phyloP scores from a whole-genome alignment of 2,329 filamentous ascomycete genomes.

The Penicillium glabrum region DNA sequence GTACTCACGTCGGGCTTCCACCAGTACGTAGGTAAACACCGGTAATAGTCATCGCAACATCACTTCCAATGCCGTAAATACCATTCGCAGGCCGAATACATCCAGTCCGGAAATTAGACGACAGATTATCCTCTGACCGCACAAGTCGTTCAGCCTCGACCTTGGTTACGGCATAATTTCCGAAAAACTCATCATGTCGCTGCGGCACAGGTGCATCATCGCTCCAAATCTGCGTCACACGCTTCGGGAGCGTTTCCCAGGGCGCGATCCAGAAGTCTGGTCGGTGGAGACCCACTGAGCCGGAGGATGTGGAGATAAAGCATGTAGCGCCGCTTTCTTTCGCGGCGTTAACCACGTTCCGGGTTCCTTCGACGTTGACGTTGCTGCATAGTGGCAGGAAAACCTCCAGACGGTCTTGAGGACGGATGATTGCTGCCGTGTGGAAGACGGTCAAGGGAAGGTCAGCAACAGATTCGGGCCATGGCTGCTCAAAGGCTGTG shows the following conservation, averaged over 20 bases:
- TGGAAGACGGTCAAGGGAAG: constrained; percentile 59
- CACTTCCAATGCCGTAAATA: constrained; percentile 52
- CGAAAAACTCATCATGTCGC: constrained; percentile 45
- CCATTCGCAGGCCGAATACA: constrained; percentile 55
- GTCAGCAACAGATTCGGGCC: constrained; percentile 43
- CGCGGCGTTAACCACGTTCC: constrained; percentile 51
- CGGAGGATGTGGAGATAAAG: constrained; percentile 56
- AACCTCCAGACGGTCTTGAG: constrained; percentile 48
- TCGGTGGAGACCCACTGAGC: constrained; percentile 46
- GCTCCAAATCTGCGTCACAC: constrained; percentile 48
- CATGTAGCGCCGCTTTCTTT: constrained; percentile 48
- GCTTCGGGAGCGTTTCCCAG: constrained; percentile 43
- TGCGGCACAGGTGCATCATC: constrained; percentile 45
- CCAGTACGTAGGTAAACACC: constrained; percentile 41
- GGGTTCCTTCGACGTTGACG: constrained; percentile 55
- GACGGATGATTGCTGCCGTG: constrained; percentile 56
- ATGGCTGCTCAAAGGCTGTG: constrained; percentile 50
- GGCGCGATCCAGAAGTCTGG: constrained; percentile 47
- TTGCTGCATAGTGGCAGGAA: constrained; percentile 48
- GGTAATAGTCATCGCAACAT: constrained; percentile 39
- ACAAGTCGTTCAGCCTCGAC: constrained; percentile 54
- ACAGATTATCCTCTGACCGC: constrained; percentile 42
- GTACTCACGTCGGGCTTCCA: constrained; percentile 34
- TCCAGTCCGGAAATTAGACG: constrained; percentile 51
- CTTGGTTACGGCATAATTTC: constrained; percentile 54